Evolutionary conservation across 306 rosid species (phyloP).

Genomic region (Acacia crassicarpa): DNA sequence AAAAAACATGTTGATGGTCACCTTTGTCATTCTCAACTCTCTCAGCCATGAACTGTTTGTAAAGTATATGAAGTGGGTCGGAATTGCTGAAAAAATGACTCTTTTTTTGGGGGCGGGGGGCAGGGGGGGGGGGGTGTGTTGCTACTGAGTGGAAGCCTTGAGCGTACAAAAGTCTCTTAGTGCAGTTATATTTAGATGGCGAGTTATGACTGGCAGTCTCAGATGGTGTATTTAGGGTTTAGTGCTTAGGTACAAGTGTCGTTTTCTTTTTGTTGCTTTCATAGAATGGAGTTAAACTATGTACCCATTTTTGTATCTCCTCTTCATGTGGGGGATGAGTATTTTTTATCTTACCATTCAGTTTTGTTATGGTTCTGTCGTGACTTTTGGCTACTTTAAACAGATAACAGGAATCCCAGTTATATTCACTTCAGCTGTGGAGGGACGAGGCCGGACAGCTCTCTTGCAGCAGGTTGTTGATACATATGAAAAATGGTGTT

Average conservation of each 20-base stretch:
- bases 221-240: background rate
- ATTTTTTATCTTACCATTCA: background rate
- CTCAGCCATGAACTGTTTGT: background rate
- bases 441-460: conserved; percentile 74
- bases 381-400: conserved; percentile 34
- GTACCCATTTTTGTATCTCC: background rate
- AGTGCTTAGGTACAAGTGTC: background rate
- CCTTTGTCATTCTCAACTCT: background rate
- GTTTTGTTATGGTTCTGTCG: conserved; percentile 13
- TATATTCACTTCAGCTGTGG: conserved; percentile 81
- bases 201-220: background rate
- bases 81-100: background rate
- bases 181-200: background rate
- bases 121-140: background rate
- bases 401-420: conserved; percentile 94
- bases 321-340: background rate
- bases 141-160: background rate
- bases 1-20: background rate
- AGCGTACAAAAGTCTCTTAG: background rate
- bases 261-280: background rate
- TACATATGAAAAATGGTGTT: conserved; percentile 89
- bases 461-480: conserved; percentile 71
- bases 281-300: background rate
- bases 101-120: background rate
- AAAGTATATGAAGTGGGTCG: too few relatives aligned